Conservation (phyloP, 768 basidiomycete species). For the Scleroderma bovista region DNA sequence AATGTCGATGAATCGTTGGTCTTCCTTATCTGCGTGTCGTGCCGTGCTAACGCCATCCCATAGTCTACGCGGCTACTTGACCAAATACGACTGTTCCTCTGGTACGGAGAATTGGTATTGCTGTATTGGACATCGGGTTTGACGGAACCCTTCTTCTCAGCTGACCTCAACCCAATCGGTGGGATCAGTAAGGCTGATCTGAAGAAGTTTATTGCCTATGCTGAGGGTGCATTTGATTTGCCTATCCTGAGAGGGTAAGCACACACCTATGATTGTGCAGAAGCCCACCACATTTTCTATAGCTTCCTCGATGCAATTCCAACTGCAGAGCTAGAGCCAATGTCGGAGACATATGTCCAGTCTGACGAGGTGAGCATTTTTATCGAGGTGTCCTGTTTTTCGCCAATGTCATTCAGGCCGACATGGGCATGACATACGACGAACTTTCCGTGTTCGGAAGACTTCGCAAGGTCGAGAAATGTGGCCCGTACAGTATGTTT, state of each 20-base stretch:
- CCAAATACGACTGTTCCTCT: constrained; percentile 96
- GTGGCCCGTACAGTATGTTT: constrained; percentile 96
- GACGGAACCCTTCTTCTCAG: constrained; percentile 33
- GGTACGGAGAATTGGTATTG: constrained; percentile 34
- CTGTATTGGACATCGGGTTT: constrained; percentile 1
- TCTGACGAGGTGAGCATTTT: constrained; percentile 75
- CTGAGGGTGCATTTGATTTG: constrained; percentile 70
- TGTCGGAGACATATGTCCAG: constrained; percentile 90
- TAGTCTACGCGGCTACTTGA: constrained; percentile 92
- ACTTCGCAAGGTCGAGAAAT: constrained; percentile 93
- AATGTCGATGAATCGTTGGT: constrained; percentile 94
- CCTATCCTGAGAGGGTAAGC: constrained; percentile 74
- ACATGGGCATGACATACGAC: constrained; percentile 99
- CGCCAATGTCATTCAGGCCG: constrained; percentile 48
- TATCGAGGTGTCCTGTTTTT: not conserved
- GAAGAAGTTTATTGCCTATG: constrained; percentile 91
- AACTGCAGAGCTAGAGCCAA: constrained; percentile 95
- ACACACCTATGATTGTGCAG: not conserved
- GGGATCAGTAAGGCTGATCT: constrained; percentile 97
- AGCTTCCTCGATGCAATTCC: constrained; percentile 92
- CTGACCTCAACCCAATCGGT: constrained; percentile 98
- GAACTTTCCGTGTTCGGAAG: constrained; percentile 92
- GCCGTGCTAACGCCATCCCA: not conserved
- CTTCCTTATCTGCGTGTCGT: not conserved
- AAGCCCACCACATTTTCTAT: not conserved